Evolutionary conservation across 305 asterid species (phyloP), one percentile per base, ranked within the genome.

Genomic region (Salvia sclarea): DNA sequence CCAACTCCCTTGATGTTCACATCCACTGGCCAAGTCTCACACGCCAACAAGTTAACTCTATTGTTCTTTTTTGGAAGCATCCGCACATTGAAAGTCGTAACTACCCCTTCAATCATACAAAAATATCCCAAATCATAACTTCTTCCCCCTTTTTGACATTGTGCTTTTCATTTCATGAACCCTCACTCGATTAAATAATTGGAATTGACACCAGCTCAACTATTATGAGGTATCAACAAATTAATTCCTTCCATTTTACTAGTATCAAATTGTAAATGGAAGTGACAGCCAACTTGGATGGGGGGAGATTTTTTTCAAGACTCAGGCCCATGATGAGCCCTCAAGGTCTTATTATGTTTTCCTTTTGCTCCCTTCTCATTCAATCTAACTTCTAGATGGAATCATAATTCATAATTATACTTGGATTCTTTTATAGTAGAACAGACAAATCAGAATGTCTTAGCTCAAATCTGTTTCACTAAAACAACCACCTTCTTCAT

Each of bases 11-110:
- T 74, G 74, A 75, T 74, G 86, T 78, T 75, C 88, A 58, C 82
- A 81, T 72, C 83, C 85, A 81, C 82, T 76, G 69, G 77, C 73
- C 89, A 83, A 85, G 81, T 82, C 81, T 82, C 49, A 76, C 89
- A 76, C 81, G 80, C 83, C 85, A 81, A 76, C 74, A 73, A 76
- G 81, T 78, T 40, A 70, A 77, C 83, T 72, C 85, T 68, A 72
- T 72, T 75, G 47, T 68, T 63, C 68, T 58, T 66, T 72, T 78
- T 74, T 71, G 84, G 78, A 75, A 73, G 70, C 74, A 69, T 71
- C 76, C 73, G 40, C 33, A 22, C 17, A 20, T 69, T 31, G 8
- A 67, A 72, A 55, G 75, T 72, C 86, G 16, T 10, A 30, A 62
- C 67, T 72, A 72, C 70, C 89, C 88, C 66, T 75, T 18, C 76